These are phyloP conservation scores for Lanmaoa pseudosensibilis DNA, from an alignment of 768 basidiomycete species.

Conservation along the genomic window DNA sequence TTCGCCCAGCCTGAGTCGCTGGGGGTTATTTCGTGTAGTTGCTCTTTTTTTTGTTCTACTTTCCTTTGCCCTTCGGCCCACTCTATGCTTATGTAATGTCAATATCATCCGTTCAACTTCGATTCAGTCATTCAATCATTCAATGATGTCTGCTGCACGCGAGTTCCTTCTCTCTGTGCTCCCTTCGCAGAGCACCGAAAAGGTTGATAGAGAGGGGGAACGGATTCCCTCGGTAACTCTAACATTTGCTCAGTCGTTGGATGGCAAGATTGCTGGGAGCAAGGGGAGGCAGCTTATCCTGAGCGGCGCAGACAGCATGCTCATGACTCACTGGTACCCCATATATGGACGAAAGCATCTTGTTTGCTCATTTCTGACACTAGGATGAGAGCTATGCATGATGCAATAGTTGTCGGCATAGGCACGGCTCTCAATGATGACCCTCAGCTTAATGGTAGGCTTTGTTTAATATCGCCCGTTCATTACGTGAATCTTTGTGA, in stretches of 20 bases:
- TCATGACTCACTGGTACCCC: conserved; percentile 88
- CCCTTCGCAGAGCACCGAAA: conserved; percentile 14
- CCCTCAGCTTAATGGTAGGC: conserved; percentile 88
- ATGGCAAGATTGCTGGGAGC: conserved; percentile 83
- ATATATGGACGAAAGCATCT: not conserved
- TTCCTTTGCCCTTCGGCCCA: not conserved
- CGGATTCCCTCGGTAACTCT: conserved; percentile 67
- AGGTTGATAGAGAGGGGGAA: conserved; percentile 12
- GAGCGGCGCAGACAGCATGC: conserved; percentile 83
- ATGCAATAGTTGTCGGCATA: conserved; percentile 88
- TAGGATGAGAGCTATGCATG: conserved; percentile 92
- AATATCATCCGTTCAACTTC: not conserved
- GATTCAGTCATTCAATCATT: not conserved
- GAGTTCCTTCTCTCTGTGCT: conserved; percentile 33
- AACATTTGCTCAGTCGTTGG: conserved; percentile 83
- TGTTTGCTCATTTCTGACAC: conserved; percentile 2
- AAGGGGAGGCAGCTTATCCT: conserved; percentile 74
- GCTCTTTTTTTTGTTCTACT: not conserved
- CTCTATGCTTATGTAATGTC: not conserved
- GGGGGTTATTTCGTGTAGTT: not conserved
- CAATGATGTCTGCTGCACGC: conserved; percentile 10
- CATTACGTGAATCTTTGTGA: not conserved
- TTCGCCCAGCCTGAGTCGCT: not conserved
- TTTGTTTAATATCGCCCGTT: not conserved
- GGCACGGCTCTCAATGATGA: conserved; percentile 90